Evolutionary conservation across 805 yeast species (phyloP), one percentile per base, ranked within the genome.

Genomic region (Candida ipomoeae): DNA sequence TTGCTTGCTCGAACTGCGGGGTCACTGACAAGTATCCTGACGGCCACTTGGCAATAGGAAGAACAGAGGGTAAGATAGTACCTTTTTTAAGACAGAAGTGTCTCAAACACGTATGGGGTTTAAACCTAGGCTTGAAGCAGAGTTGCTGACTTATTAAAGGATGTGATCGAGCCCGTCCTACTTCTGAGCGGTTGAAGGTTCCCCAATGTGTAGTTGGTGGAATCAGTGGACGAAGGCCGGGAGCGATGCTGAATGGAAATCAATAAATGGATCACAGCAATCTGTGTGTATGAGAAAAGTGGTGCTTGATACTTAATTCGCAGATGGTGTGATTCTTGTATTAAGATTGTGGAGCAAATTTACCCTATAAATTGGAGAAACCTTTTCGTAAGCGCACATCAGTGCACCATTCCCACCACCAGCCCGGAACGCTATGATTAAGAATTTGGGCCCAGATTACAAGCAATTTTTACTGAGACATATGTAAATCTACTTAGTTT

Each of bases 381-480:
- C 52, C 54, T 53, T 53, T 51, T 53, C 53, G 52, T 48, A 44
- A 48, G 44, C 42, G 49, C 51, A 50, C 54, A 55, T 51, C 58
- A 44, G 58, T 55, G 40, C 58, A 53, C 54, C 58, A 15, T 14
- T 6, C 29, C 29, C 21, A 20, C 38, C 15, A 32, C 20, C 34
- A 14, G 31, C 38, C 37, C 38, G 31, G 20, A 14, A 33, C 13
- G 31, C 8, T 23, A 39, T 6, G 41, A 23, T 39, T 6, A 31
- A 3, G 11, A 39, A 23, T 17, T 8, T n/a, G 13, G 13, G 11
- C 4, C 6, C 31, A 13, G 1, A 4, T 21, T 23, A 11, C 18
- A 20, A 2, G 3, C 7, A 15, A 10, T 35, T 8, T 17, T 13
- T 35, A 35, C n/a, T 26, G 29, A 26, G 11, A 1, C 11, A 8